phyloP scores from a whole-genome alignment of 2,329 filamentous ascomycete genomes.

The Fusarium xyrophilum region DNA sequence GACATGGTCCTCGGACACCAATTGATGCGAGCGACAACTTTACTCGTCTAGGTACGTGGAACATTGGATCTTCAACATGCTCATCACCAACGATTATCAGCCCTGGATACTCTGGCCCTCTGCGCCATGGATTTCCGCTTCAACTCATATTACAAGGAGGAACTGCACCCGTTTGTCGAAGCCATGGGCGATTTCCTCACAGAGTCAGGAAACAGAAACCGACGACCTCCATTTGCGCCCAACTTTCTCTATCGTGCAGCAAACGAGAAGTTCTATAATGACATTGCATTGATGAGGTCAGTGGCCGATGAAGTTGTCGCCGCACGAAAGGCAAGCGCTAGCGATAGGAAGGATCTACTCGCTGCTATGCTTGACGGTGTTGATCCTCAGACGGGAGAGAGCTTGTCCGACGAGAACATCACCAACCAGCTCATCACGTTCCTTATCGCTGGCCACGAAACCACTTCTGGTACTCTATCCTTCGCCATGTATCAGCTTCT shows the following conservation, averaged over 20 bases:
- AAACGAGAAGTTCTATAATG: slow-evolving; percentile 58
- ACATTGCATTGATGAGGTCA: slow-evolving; percentile 63
- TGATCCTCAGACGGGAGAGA: slow-evolving; percentile 71
- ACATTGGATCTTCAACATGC: neutral
- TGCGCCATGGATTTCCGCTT: slow-evolving; percentile 76
- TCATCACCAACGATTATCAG: slow-evolving; percentile 36
- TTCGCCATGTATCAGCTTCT: slow-evolving; percentile 71
- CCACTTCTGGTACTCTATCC: slow-evolving; percentile 70
- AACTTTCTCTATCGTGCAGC: slow-evolving; percentile 56
- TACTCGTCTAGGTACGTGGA: slow-evolving; percentile 60
- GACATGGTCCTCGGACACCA: slow-evolving; percentile 62
- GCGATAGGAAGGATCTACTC: slow-evolving; percentile 69
- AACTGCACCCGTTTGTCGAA: slow-evolving; percentile 72
- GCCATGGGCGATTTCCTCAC: slow-evolving; percentile 70
- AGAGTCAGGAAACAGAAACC: slow-evolving; percentile 60
- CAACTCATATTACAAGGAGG: slow-evolving; percentile 75
- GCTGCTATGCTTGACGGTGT: slow-evolving; percentile 72
- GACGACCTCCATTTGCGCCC: slow-evolving; percentile 55
- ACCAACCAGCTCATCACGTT: slow-evolving; percentile 77
- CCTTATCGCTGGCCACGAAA: slow-evolving; percentile 74
- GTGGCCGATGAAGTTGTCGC: slow-evolving; percentile 67
- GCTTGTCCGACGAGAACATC: slow-evolving; percentile 68
- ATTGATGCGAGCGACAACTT: slow-evolving; percentile 72
- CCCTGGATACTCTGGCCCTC: slow-evolving; percentile 74
- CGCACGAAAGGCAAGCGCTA: slow-evolving; percentile 61